Base-by-base conservation (phyloP, 805 yeast species). In the Ogataea polymorpha region DNA sequence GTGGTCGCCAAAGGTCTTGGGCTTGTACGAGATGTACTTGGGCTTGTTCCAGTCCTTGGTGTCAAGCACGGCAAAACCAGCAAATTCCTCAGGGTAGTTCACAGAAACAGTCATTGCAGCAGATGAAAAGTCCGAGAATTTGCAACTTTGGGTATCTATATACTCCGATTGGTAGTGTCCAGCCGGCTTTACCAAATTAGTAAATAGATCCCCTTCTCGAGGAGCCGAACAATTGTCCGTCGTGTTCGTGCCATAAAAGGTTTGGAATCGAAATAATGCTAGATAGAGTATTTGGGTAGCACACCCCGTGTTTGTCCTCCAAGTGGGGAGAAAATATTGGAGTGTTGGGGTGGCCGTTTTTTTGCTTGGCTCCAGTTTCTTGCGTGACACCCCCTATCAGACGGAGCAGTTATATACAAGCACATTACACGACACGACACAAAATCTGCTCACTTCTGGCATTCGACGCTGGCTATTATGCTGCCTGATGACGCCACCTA, bases 21-120 rank as follows among this genome's bases (percentile, higher is more conserved):
- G 80, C 47, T 65, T 64, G 55, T 61, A 79, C 6, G 70, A 58
- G 36, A 72, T 70, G 48, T 70, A 66, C 54, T 72, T 75, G 45
- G 82, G 82, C 48, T 73, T 61, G 54, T 67, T 62, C 82, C 83
- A 80, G 48, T 75, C 74, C 27, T 67, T 64, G 37, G 72, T 62
- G 35, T 71, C 70, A 31, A 63, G 56, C 40, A 58, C 55, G 27
- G 80, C 81, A 55, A 74, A 78, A 37, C 86, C 88, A 60, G 77
- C 68, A 55, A 82, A 80, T 44, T 72, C 72, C 42, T 71, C 72
- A 42, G 84, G 84, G 48, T 74, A 74, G 42, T 59, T 55, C 20
- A 59, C 63, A 37, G 50, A 35, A 18, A 50, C 35, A 40, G 29
- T 34, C 43, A 40, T 40, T 32, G 25, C 13, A 23, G 31, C n/a